Percentiles rank a stretch among this genome's conserved stretches.
Conservation (phyloP, 176 grass and related monocot species). For the Puccinellia tenuiflora region DNA sequence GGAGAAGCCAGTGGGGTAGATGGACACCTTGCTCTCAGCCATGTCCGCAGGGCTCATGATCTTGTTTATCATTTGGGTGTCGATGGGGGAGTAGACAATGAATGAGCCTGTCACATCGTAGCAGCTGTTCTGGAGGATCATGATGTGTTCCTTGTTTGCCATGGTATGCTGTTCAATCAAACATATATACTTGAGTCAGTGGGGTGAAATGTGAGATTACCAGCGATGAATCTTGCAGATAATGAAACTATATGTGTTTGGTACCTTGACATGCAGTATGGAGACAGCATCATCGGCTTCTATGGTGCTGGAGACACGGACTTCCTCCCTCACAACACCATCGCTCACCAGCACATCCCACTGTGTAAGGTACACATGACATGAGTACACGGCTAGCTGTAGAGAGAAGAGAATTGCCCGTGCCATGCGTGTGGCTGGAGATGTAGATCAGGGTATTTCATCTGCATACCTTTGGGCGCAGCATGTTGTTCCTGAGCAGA, state of each 20-base stretch:
- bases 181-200: neutral
- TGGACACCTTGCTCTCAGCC: neutral
- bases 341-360: conserved; percentile 51
- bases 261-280: conserved; percentile 45
- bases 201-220: neutral
- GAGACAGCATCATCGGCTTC: conserved; percentile 40
- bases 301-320: conserved; percentile 18
- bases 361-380: conserved; percentile 6
- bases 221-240: neutral
- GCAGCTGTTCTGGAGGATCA: conserved; percentile 62
- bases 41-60: neutral
- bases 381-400: neutral
- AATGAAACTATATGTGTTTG: neutral
- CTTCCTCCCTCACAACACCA: conserved; percentile 37
- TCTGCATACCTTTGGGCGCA: conserved; percentile 24
- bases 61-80: conserved; percentile 14
- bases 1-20: conserved; percentile 8
- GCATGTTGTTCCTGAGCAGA: conserved; percentile 29
- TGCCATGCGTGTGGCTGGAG: neutral
- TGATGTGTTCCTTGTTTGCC: neutral
- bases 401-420: neutral
- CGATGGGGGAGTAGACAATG: conserved; percentile 50
- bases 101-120: conserved; percentile 40
- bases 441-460: neutral
- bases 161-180: neutral